phyloP scores from a whole-genome alignment of 2,329 filamentous ascomycete species.

The Aspergillus uvarum region DNA sequence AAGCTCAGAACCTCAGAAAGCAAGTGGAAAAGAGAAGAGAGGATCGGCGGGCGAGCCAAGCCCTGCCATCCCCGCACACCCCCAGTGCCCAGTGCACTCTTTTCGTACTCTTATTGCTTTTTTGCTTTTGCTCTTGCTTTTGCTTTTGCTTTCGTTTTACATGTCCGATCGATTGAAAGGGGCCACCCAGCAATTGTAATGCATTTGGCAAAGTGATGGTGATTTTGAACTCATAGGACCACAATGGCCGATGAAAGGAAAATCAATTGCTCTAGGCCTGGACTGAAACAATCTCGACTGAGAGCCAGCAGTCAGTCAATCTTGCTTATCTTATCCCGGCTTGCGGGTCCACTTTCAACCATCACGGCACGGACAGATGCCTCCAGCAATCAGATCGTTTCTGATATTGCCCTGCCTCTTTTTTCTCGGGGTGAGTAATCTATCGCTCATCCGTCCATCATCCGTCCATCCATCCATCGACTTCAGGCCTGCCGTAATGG shows the following conservation, averaged over 20 bases:
- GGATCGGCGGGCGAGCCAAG: background rate
- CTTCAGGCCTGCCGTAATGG: background rate
- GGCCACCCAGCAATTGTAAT: too few relatives aligned
- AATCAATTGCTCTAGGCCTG: background rate
- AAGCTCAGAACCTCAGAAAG: background rate
- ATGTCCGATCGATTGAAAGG: background rate
- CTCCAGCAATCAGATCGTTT: background rate
- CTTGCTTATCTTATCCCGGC: background rate
- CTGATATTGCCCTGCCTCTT: background rate
- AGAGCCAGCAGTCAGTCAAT: background rate
- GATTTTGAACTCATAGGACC: background rate
- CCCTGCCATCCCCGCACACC: background rate
- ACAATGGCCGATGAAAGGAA: background rate
- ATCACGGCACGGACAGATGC: background rate
- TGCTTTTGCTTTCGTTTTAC: background rate
- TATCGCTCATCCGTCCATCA: background rate
- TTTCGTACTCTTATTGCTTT: background rate
- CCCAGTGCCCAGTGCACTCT: background rate
- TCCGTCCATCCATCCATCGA: background rate
- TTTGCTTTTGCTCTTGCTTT: background rate
- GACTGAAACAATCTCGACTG: background rate
- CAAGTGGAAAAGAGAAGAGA: background rate
- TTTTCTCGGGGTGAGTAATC: background rate
- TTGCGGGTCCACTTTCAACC: background rate
- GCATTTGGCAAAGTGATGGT: too few relatives aligned